Evolutionary conservation across 1,284 basidiomycete species (phyloP).

Genomic region (Fomes fomentarius): DNA sequence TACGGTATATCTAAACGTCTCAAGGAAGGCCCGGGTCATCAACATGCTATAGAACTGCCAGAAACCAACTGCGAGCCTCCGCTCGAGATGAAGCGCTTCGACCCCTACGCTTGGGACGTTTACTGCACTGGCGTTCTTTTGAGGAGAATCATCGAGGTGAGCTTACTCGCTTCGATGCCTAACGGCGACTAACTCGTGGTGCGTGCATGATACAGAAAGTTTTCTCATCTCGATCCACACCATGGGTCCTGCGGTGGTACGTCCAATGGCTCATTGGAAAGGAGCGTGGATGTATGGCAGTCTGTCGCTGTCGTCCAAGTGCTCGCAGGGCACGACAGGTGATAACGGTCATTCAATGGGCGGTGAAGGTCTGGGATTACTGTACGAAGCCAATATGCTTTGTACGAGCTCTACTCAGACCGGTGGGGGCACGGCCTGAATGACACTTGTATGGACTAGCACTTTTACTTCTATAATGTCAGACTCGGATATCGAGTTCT

Average conservation of each 20-base stretch:
- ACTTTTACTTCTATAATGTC: too few relatives aligned
- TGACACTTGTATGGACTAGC: too few relatives aligned
- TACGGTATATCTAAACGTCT: not conserved
- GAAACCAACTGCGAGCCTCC: not conserved
- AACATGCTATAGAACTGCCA: not conserved
- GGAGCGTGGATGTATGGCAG: not conserved
- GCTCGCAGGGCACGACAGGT: not conserved
- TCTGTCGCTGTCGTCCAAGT: constrained; percentile 1
- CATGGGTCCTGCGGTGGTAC: not conserved
- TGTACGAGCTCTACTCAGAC: not conserved
- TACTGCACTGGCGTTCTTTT: not conserved
- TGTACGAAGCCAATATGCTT: not conserved
- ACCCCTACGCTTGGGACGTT: not conserved
- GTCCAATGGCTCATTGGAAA: not conserved
- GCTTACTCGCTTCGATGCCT: not conserved
- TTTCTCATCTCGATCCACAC: not conserved
- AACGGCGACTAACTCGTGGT: too few relatives aligned
- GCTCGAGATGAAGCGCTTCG: not conserved
- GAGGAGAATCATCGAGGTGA: not conserved
- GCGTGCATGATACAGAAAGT: not conserved
- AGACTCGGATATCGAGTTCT: too few relatives aligned
- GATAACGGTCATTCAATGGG: not conserved
- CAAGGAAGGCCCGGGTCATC: not conserved
- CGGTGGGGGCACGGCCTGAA: too few relatives aligned
- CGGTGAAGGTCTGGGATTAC: not conserved